phyloP scores from a whole-genome alignment of 202 grass and related monocot species.

The Setaria viridis region DNA sequence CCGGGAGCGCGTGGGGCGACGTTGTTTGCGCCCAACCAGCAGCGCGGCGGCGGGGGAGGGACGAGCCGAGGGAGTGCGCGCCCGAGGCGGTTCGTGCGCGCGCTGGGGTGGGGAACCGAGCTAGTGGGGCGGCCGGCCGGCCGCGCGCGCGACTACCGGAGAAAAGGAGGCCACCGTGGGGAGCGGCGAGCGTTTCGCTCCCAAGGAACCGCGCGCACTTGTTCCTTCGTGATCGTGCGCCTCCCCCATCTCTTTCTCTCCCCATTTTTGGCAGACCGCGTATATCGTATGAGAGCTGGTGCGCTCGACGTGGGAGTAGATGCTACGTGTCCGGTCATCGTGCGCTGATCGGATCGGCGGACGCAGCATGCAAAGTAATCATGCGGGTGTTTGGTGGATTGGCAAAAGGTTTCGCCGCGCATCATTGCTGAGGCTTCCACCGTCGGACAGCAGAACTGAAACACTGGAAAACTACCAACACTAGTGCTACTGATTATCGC shows the following conservation, averaged over 20 bases:
- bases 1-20: background rate
- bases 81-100: conserved; percentile 17
- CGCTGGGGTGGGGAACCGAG: background rate
- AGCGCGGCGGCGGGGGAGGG: background rate
- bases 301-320: background rate
- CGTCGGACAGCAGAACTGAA: background rate
- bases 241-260: too few relatives aligned
- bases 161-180: background rate
- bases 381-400: conserved; percentile 9
- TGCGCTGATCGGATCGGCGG: background rate
- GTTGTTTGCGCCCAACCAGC: background rate
- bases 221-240: background rate
- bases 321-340: background rate
- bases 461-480: background rate
- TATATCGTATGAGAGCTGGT: background rate
- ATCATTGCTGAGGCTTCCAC: background rate
- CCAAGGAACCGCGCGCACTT: background rate
- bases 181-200: background rate
- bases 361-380: background rate
- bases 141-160: conserved; percentile 1
- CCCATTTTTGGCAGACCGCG: background rate
- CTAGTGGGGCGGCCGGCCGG: conserved; percentile 32
- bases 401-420: background rate
- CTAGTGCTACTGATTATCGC: background rate
- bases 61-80: conserved; percentile 6